Evolutionary conservation across 129 eudicot genomes (phyloP), one percentile per base, ranked within the genome.

Genomic region (Flaveria ramosissima): DNA sequence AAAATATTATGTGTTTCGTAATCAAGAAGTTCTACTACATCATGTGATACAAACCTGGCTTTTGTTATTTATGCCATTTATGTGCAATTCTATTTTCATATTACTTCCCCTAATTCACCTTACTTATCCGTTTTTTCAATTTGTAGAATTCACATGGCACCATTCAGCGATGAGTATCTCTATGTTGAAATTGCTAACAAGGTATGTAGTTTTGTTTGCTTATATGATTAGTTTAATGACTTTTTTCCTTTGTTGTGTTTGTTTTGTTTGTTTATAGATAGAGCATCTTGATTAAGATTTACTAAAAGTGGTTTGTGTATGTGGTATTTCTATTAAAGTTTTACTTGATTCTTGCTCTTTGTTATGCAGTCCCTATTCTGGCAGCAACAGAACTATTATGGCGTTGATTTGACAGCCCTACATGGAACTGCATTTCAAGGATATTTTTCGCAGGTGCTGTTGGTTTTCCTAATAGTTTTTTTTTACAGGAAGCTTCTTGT

Each of bases 91-190:
- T 36, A 36, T 15, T 60, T 23, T 60, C 39, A 11, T 24, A 24
- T 10, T 60, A 23, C 39, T 60, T 60, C 4, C n/a, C 16, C 14
- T 48, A 3, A 62, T 27, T 27, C 12, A 27, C 17, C 19, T 13
- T 61, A 24, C 19, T 13, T 61, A 24, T 61, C 20, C 1, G 68
- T 3, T 15, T 9, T 63, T 63, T 63, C 46, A 6, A 30, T 27
- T 71, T 82, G 81, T 68, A 93, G 98, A 83, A 93, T 93, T 83
- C 98, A 93, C 55, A 89, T 93, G 98, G 98, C 98, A 15, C 98
- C 98, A 77, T 93, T 93, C 76, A 85, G 96, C 39, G 98, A 93
- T 76, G 97, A 93, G 64, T 87, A 87, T 84, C 79, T 93, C 26
- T 93, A 68, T 73, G 79, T 85, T 41, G 98, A 93, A 78, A 83